Evolutionary conservation across 345 rosid genomes (phyloP).

Genomic region (Gossypium thurberi): DNA sequence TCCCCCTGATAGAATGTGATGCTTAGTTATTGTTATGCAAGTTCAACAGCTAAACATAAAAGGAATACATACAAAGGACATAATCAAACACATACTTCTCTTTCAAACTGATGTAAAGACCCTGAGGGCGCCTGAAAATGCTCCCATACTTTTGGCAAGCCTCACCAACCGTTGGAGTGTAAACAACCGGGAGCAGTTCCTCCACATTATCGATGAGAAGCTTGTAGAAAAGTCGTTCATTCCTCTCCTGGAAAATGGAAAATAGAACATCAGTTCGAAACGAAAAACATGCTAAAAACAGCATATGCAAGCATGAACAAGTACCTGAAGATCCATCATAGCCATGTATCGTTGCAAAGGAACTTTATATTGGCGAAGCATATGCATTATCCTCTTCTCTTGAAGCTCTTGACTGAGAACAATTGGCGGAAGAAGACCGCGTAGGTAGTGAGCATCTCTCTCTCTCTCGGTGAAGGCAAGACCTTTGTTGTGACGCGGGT

Average conservation of each 20-base stretch:
- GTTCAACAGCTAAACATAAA: conserved; percentile 1
- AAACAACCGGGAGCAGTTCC: conserved; percentile 86
- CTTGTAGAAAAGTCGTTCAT: conserved; percentile 89
- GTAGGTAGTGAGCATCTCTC: conserved; percentile 90
- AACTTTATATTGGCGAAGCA: conserved; percentile 72
- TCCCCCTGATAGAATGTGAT: conserved; percentile 45
- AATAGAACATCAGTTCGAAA: not conserved
- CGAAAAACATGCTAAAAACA: too few species aligned
- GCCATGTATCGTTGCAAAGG: conserved; percentile 89
- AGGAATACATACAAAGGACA: not conserved
- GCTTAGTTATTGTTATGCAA: conserved; percentile 13
- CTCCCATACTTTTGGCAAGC: conserved; percentile 98
- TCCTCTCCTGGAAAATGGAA: conserved; percentile 61
- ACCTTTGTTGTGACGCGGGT: conserved; percentile 90
- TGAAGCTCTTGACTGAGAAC: conserved; percentile 75
- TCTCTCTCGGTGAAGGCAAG: conserved; percentile 74
- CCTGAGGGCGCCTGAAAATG: conserved; percentile 90
- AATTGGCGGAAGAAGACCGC: conserved; percentile 86
- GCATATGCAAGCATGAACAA: not conserved
- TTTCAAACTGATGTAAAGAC: conserved; percentile 91
- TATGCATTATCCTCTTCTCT: conserved; percentile 73
- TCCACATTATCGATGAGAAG: conserved; percentile 88
- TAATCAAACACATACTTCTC: conserved; percentile 55
- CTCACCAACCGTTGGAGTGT: conserved; percentile 96
- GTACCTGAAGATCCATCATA: conserved; percentile 97